Percentiles rank a stretch among this genome's conserved stretches.
phyloP scores from a whole-genome alignment of 768 basidiomycete species.

The Auriscalpium vulgare region DNA sequence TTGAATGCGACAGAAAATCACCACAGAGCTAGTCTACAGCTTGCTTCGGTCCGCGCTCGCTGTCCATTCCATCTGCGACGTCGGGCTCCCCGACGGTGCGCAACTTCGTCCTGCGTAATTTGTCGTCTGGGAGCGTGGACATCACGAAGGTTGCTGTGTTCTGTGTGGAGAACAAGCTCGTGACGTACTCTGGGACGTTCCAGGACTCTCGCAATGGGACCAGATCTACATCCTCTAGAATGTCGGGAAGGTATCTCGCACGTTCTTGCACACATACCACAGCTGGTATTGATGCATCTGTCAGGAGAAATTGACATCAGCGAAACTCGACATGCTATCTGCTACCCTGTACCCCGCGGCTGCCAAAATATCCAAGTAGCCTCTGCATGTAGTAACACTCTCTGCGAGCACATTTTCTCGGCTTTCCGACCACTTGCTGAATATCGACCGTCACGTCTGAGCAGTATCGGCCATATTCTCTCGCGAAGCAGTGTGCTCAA shows the following conservation, averaged over 20 bases:
- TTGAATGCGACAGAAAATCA: too few species aligned
- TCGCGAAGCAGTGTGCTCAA: too few species aligned
- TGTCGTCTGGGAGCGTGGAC: conserved; percentile 41
- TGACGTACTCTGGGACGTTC: conserved; percentile 77
- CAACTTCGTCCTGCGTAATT: conserved; percentile 52
- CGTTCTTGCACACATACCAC: conserved; percentile 11
- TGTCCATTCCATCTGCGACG: conserved; percentile 57
- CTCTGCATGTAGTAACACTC: too few species aligned
- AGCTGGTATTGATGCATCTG: conserved; percentile 19
- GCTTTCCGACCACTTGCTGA: too few species aligned
- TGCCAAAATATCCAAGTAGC: too few species aligned
- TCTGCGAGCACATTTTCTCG: too few species aligned
- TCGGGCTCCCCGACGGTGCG: conserved; percentile 70
- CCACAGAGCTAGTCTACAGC: too few species aligned
- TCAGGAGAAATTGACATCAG: conserved; percentile 70
- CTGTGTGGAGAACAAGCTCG: conserved; percentile 90
- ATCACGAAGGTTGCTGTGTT: conserved; percentile 79
- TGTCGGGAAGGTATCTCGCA: conserved; percentile 57
- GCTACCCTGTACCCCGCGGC: too few species aligned
- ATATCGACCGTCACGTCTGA: too few species aligned
- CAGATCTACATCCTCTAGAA: conserved; percentile 72
- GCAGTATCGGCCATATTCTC: too few species aligned
- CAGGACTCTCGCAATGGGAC: conserved; percentile 76
- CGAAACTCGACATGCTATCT: conserved; percentile 84
- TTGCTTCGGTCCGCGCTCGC: conserved; percentile 32